These are phyloP conservation scores for Russula emetica DNA, from an alignment of 768 basidiomycete genomes.

Conservation along the genomic window DNA sequence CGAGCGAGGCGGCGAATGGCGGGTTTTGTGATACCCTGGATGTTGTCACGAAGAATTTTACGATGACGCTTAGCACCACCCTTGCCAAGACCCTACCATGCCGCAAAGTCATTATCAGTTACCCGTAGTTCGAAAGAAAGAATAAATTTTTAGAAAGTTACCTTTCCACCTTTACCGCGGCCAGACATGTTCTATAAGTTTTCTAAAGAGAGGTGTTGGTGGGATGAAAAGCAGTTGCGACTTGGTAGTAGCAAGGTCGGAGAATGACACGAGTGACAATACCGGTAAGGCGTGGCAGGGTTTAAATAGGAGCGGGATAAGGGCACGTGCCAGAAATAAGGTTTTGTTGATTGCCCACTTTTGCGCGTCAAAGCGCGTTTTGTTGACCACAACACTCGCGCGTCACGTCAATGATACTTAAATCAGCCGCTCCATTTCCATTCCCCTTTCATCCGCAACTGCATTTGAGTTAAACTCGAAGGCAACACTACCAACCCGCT, in stretches of 20 bases:
- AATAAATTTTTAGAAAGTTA: conserved; percentile 28
- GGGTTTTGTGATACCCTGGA: conserved; percentile 72
- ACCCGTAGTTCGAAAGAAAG: neutral
- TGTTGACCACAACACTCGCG: conserved; percentile 24
- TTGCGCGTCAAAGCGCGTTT: no score
- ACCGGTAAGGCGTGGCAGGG: neutral
- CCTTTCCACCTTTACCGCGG: conserved; percentile 77
- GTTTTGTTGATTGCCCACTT: conserved; percentile 32
- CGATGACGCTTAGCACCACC: conserved; percentile 77
- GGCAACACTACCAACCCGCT: neutral
- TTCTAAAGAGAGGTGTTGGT: conserved; percentile 1
- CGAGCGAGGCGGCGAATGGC: conserved; percentile 60
- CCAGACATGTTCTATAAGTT: conserved; percentile 55
- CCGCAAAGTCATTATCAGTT: conserved; percentile 1
- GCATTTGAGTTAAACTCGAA: conserved; percentile 6
- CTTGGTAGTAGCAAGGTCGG: neutral
- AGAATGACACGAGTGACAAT: conserved; percentile 3
- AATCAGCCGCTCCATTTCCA: no score
- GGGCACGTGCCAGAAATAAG: conserved; percentile 26
- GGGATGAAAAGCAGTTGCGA: conserved; percentile 2
- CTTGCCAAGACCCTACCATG: conserved; percentile 66
- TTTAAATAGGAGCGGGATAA: conserved; percentile 30
- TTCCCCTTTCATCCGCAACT: neutral
- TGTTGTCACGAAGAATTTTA: conserved; percentile 78
- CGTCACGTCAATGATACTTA: conserved; percentile 8